phyloP scores from a whole-genome alignment of 2,329 filamentous ascomycete genomes.

The Colletotrichum trifolii region DNA sequence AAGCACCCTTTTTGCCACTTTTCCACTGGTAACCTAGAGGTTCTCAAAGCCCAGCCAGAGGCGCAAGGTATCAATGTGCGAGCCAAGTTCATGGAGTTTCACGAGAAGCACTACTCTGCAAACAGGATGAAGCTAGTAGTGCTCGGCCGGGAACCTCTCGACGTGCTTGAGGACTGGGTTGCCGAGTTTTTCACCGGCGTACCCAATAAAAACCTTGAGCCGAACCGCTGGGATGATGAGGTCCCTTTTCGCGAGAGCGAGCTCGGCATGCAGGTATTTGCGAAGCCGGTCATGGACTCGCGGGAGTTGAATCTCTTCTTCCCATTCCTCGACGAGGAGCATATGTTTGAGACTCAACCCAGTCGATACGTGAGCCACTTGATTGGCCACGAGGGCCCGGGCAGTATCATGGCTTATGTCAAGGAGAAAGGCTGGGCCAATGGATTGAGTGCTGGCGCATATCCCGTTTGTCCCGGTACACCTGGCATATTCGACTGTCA shows the following conservation, averaged over 20 bases:
- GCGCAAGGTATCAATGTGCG: slow-evolving; percentile 84
- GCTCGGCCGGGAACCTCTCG: slow-evolving; percentile 82
- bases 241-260: slow-evolving; percentile 61
- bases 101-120: slow-evolving; percentile 89
- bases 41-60: slow-evolving; percentile 85
- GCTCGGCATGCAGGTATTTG: slow-evolving; percentile 78
- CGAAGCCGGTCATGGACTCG: slow-evolving; percentile 91
- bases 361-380: slow-evolving; percentile 88
- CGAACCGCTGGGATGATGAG: slow-evolving; percentile 65
- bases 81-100: slow-evolving; percentile 92
- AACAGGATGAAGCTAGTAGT: slow-evolving; percentile 95
- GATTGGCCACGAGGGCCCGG: slow-evolving; percentile 91
- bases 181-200: slow-evolving; percentile 84
- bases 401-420: slow-evolving; percentile 89
- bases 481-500: slow-evolving; percentile 83
- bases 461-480: slow-evolving; percentile 79
- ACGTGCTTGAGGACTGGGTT: slow-evolving; percentile 86
- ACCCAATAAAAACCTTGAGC: slow-evolving; percentile 81
- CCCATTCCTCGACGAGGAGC: slow-evolving; percentile 86
- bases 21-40: slow-evolving; percentile 88
- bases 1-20: slow-evolving; percentile 92
- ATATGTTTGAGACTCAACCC: slow-evolving; percentile 82
- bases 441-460: slow-evolving; percentile 80
- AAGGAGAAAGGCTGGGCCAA: slow-evolving; percentile 94
- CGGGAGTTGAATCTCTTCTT: slow-evolving; percentile 84